phyloP scores from a whole-genome alignment of 2,329 filamentous ascomycete species.

The Fusarium pilosicola region DNA sequence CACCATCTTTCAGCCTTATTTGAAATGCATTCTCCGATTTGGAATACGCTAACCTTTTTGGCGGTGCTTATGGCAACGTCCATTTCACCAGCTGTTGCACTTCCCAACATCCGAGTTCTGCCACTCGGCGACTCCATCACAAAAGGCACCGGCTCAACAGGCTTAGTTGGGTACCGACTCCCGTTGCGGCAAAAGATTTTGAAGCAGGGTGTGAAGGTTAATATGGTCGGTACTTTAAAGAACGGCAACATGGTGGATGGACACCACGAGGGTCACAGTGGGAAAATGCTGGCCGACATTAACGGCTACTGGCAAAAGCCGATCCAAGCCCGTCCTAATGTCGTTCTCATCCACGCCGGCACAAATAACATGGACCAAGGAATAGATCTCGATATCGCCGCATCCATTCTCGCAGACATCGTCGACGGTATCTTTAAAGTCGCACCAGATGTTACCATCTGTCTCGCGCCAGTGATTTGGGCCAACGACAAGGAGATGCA shows the following conservation, averaged over 20 bases:
- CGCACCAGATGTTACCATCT: slow-evolving; percentile 20
- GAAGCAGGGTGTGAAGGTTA: slow-evolving; percentile 3
- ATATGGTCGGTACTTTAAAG: slow-evolving; percentile 22
- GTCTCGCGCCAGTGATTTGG: slow-evolving; percentile 29
- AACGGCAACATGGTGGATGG: slow-evolving; percentile 23
- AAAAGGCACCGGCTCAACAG: slow-evolving; percentile 26
- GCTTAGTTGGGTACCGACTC: slow-evolving; percentile 13
- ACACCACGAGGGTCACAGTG: slow-evolving; percentile 29
- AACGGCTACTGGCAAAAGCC: slow-evolving; percentile 23
- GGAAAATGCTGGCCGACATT: slow-evolving; percentile 20
- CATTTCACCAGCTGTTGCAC: background rate
- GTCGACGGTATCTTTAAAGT: slow-evolving; percentile 25
- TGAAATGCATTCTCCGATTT: background rate
- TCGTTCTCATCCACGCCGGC: slow-evolving; percentile 31
- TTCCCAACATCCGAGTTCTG: slow-evolving; percentile 22
- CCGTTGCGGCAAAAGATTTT: slow-evolving; percentile 14
- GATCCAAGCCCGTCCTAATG: slow-evolving; percentile 20
- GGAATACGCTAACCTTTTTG: background rate
- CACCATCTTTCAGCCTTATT: background rate
- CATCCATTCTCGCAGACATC: slow-evolving; percentile 2
- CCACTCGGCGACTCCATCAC: slow-evolving; percentile 33
- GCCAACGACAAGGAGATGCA: slow-evolving; percentile 27
- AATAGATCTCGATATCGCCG: slow-evolving; percentile 5
- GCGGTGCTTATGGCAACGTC: background rate
- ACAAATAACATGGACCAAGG: slow-evolving; percentile 32